These are phyloP conservation scores for Actinomucor elegans DNA, from an alignment of 371 early-diverging fungal species.

Conservation along the genomic window DNA sequence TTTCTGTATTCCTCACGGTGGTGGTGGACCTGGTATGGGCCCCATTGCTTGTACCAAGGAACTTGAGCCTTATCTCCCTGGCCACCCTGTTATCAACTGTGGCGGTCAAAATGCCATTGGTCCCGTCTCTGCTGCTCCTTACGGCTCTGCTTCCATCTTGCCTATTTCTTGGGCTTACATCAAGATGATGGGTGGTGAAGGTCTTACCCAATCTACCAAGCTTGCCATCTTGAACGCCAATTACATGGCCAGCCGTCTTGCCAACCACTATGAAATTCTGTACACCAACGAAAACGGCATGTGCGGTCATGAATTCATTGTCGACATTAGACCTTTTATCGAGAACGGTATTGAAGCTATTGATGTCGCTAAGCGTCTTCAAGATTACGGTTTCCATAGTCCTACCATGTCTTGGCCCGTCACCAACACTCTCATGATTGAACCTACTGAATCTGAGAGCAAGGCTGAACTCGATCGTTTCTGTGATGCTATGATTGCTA, in stretches of 20 bases:
- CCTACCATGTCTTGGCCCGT: conserved; percentile 99
- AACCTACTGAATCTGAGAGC: conserved; percentile 97
- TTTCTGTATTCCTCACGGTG: conserved; percentile 98
- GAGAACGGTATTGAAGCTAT: conserved; percentile 87
- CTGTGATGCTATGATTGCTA: conserved; percentile 95
- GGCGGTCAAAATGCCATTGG: conserved; percentile 83
- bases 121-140: conserved; percentile 96
- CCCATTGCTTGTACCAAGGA: conserved; percentile 91
- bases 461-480: conserved; percentile 93
- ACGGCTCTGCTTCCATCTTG: conserved; percentile 92
- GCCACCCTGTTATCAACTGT: conserved; percentile 80
- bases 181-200: conserved; percentile 93
- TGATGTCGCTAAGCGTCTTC: conserved; percentile 96
- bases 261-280: conserved; percentile 84
- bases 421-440: conserved; percentile 96
- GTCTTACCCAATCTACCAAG: conserved; percentile 84
- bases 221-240: conserved; percentile 95
- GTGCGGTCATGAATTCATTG: conserved; percentile 98
- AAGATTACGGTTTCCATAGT: conserved; percentile 97
- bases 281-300: conserved; percentile 90
- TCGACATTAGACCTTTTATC: conserved; percentile 88
- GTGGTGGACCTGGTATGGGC: conserved; percentile 98
- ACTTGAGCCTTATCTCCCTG: conserved; percentile 90
- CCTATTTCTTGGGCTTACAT: conserved; percentile 98
- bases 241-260: conserved; percentile 92